These are phyloP conservation scores for Monilinia aucupariae DNA, from an alignment of 2,329 filamentous ascomycete genomes.

Conservation along the genomic window DNA sequence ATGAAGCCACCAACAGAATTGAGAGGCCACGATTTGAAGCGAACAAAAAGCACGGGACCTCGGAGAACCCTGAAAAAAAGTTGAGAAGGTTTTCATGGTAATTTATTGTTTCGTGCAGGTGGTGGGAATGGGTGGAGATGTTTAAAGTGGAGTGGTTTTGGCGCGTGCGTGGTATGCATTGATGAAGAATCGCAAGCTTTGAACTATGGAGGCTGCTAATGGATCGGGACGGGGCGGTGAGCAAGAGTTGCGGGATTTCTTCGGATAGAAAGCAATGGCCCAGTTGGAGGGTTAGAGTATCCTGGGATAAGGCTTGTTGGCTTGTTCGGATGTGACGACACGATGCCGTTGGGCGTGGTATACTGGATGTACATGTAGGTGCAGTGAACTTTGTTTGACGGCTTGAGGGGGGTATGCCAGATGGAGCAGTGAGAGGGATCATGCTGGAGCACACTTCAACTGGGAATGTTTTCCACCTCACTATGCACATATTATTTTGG, in stretches of 20 bases:
- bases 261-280: background rate
- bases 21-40: background rate
- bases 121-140: background rate
- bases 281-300: background rate
- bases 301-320: background rate
- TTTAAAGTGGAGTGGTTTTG: background rate
- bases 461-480: background rate
- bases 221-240: background rate
- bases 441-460: background rate
- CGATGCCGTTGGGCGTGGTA: too few relatives aligned
- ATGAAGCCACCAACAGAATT: background rate
- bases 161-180: background rate
- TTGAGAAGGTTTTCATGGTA: background rate
- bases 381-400: background rate
- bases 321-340: background rate
- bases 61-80: conserved; percentile 1
- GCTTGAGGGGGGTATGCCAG: background rate
- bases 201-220: background rate
- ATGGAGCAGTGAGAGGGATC: background rate
- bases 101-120: conserved; percentile 3
- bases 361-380: background rate
- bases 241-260: background rate
- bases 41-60: background rate
- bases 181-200: background rate
- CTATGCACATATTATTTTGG: background rate